phyloP scores from a whole-genome alignment of 305 asterid genomes.

The Petunia hybrid region DNA sequence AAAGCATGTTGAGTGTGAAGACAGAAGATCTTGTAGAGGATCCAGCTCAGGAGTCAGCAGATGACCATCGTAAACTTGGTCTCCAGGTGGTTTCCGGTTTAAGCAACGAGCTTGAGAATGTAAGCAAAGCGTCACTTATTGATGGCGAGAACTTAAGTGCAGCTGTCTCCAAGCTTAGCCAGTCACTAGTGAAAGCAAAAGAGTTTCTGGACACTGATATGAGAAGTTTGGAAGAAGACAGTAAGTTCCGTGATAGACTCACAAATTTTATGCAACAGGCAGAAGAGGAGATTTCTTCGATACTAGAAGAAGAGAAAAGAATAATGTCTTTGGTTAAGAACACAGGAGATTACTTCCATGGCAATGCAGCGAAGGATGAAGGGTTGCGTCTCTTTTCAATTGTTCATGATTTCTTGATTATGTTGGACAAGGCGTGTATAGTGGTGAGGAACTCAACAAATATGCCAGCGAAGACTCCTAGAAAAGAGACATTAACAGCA shows the following conservation, averaged over 20 bases:
- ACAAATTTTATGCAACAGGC: conserved; percentile 55
- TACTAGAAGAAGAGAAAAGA: conserved; percentile 72
- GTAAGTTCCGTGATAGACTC: conserved; percentile 57
- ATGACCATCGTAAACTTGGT: conserved; percentile 72
- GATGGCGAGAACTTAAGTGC: conserved; percentile 62
- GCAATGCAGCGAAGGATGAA: conserved; percentile 78
- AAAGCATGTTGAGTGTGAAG: conserved; percentile 63
- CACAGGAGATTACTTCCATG: conserved; percentile 95
- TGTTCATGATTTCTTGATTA: conserved; percentile 79
- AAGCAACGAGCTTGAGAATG: conserved; percentile 73
- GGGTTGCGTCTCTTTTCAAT: conserved; percentile 70
- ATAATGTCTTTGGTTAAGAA: conserved; percentile 76
- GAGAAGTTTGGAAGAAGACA: conserved; percentile 55
- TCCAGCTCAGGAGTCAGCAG: conserved; percentile 53
- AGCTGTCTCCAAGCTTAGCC: conserved; percentile 56
- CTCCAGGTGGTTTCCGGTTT: conserved; percentile 82
- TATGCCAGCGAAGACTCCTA: conserved; percentile 44
- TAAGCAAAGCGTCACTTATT: conserved; percentile 74
- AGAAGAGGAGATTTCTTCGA: conserved; percentile 59
- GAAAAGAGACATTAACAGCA: conserved; percentile 47
- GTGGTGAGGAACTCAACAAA: conserved; percentile 60
- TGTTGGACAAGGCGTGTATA: conserved; percentile 79
- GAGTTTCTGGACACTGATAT: conserved; percentile 66
- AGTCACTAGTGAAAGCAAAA: conserved; percentile 51
- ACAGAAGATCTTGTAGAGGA: conserved; percentile 76